These are phyloP conservation scores for Calvatia gigantea DNA, from an alignment of 768 basidiomycete species.

Conservation along the genomic window DNA sequence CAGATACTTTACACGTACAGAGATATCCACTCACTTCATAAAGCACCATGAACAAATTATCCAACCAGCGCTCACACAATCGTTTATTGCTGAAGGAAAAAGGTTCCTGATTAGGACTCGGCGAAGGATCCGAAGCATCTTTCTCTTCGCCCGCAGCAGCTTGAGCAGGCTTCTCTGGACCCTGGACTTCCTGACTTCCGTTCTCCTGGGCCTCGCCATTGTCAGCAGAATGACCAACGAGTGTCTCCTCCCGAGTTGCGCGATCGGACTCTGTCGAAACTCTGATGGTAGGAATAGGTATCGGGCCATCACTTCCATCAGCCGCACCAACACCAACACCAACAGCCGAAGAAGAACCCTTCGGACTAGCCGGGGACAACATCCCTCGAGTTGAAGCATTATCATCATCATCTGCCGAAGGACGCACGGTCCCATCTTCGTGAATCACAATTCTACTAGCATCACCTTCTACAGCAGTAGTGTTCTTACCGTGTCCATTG, in stretches of 20 bases:
- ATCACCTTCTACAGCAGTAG: conserved; percentile 27
- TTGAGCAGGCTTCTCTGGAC: conserved; percentile 46
- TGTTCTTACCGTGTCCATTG: conserved; percentile 18
- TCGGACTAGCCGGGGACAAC: conserved; percentile 35
- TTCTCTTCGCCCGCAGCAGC: conserved; percentile 49
- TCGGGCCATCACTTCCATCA: conserved; percentile 25
- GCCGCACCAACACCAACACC: conserved; percentile 28
- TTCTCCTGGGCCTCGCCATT: conserved; percentile 22
- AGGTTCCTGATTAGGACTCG: conserved; percentile 45
- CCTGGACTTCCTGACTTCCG: conserved; percentile 17
- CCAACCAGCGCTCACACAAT: conserved; percentile 95
- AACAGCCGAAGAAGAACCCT: conserved; percentile 18
- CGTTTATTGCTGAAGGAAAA: conserved; percentile 97
- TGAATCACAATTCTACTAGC: conserved; percentile 45
- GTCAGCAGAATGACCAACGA: conserved; percentile 5
- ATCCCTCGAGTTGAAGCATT: conserved; percentile 70
- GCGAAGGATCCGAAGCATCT: conserved; percentile 33
- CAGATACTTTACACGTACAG: background rate
- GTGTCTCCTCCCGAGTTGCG: conserved; percentile 28
- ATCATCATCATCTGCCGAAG: conserved; percentile 55
- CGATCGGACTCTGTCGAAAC: conserved; percentile 63
- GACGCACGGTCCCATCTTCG: conserved; percentile 53
- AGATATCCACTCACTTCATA: conserved; percentile 67
- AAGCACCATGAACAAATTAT: conserved; percentile 97
- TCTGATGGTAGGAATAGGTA: conserved; percentile 60